phyloP scores from a whole-genome alignment of 768 basidiomycete genomes.

The Cystofilobasidium macerans region DNA sequence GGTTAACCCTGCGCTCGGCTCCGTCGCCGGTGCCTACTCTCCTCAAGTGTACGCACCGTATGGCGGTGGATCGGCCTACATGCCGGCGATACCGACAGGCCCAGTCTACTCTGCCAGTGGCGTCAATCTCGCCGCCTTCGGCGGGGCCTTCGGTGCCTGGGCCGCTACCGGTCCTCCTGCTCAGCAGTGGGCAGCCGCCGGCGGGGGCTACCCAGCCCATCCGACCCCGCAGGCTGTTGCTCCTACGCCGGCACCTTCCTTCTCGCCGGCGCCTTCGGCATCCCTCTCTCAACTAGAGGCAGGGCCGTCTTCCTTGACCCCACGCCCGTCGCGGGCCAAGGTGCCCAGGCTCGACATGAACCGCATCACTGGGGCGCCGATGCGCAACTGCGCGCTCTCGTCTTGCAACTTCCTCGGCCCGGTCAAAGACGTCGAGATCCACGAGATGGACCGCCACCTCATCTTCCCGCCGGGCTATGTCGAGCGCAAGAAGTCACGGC shows the following conservation, averaged over 20 bases:
- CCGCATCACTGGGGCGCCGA: slow-evolving; percentile 8
- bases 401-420: slow-evolving; percentile 58
- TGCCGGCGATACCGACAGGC: not conserved
- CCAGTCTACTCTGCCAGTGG: not conserved
- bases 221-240: not conserved
- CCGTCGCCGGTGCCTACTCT: not conserved
- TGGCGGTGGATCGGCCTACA: too few species aligned
- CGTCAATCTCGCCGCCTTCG: not conserved
- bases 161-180: not conserved
- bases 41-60: not conserved
- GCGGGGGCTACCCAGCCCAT: not conserved
- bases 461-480: slow-evolving; percentile 68
- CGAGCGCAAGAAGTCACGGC: slow-evolving; percentile 38
- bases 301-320: not conserved
- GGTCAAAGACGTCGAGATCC: slow-evolving; percentile 57
- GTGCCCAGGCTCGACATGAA: slow-evolving; percentile 9
- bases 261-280: too few species aligned
- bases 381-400: slow-evolving; percentile 19
- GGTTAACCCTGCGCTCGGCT: not conserved
- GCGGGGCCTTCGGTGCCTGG: not conserved
- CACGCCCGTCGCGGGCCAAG: not conserved
- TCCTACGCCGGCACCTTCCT: not conserved
- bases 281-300: not conserved
- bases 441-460: slow-evolving; percentile 84
- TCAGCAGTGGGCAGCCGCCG: not conserved